Conservation (phyloP, 2,329 filamentous ascomycete species). For the Sporothrix euskadiensis region DNA sequence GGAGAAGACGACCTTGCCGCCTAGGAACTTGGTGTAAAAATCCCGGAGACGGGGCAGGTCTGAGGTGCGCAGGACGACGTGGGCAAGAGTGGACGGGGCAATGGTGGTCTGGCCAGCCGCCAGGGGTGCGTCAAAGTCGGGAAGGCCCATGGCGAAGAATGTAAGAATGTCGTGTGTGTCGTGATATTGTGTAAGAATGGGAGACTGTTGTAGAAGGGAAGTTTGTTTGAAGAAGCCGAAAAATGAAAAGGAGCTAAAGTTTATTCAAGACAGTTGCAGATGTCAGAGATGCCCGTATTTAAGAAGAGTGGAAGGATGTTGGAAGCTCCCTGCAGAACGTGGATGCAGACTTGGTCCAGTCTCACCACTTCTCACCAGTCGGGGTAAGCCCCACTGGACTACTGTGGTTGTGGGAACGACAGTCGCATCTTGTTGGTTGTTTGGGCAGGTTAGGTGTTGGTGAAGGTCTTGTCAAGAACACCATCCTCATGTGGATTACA, state of each 20-base stretch:
- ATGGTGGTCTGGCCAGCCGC: slow-evolving; percentile 13
- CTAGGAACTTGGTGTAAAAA: slow-evolving; percentile 44
- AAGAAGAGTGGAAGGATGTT: not conserved
- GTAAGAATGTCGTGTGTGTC: not conserved
- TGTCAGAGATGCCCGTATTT: not conserved
- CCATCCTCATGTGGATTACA: too few relatives aligned
- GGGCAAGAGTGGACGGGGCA: slow-evolving; percentile 22
- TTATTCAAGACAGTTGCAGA: not conserved
- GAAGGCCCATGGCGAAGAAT: not conserved
- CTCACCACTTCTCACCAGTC: not conserved
- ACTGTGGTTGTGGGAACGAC: not conserved
- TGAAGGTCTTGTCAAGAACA: not conserved
- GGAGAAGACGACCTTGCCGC: slow-evolving; percentile 37
- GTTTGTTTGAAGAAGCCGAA: not conserved
- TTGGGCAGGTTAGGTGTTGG: not conserved
- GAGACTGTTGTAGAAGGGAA: too few relatives aligned
- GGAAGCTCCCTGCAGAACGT: not conserved
- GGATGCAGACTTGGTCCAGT: not conserved
- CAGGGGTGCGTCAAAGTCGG: slow-evolving; percentile 8
- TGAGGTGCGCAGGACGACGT: slow-evolving; percentile 27
- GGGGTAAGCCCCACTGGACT: not conserved
- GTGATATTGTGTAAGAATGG: too few relatives aligned
- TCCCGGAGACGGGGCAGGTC: slow-evolving; percentile 39
- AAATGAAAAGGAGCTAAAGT: not conserved
- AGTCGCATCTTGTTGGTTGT: not conserved